Evolutionary conservation across 2,329 filamentous ascomycete species (phyloP), one percentile per base, ranked within the genome.

Genomic region (Neofusicoccum laricinum): DNA sequence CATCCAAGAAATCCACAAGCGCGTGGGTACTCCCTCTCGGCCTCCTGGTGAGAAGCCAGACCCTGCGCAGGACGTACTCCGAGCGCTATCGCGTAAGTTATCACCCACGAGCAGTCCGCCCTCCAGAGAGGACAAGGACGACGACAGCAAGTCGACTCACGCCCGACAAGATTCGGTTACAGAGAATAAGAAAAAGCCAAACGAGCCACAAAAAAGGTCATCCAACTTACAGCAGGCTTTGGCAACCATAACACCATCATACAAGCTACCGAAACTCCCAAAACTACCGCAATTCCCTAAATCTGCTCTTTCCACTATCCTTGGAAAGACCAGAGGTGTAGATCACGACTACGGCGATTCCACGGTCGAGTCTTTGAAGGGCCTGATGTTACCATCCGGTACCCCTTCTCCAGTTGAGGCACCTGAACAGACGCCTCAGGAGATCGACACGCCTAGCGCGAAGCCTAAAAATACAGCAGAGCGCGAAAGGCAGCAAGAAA

Each of bases 281-380:
- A 14, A 49, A 32, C 14, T 4, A 32, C 43, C 3, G 73, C 73
- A 15, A 68, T 64, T 3, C 69, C 74, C 74, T 7, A 68, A 68
- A 32, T 77, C 75, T 21, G 75, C 72, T 4, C 71, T 82, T 5
- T 73, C 77, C 61, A 77, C 78, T 17, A 71, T 82, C 17, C 71
- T 82, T 1, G 70, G 74, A 59, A 73, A 78, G 66, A 30, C 51
- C 43, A n/a, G 63, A 30, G 66, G 68, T 25, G 57, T 49, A 10
- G 66, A 69, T 14, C 72, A 76, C 17, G 69, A 72, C 36, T 75
- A 77, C 43, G 80, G 80, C 40, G 81, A 83, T 34, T 79, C 78
- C 17, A 83, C 81, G 3, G 77, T 82, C 48, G 76, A 80, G 50
- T 82, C 80, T 3, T 71, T 83, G 7, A 79, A 82, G 68, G 77